Percentiles rank a stretch among this genome's conserved stretches.
These are phyloP conservation scores for Uronychia binucleata DNA, from an alignment of 73 alveolate genomes.

Conservation along the genomic window DNA sequence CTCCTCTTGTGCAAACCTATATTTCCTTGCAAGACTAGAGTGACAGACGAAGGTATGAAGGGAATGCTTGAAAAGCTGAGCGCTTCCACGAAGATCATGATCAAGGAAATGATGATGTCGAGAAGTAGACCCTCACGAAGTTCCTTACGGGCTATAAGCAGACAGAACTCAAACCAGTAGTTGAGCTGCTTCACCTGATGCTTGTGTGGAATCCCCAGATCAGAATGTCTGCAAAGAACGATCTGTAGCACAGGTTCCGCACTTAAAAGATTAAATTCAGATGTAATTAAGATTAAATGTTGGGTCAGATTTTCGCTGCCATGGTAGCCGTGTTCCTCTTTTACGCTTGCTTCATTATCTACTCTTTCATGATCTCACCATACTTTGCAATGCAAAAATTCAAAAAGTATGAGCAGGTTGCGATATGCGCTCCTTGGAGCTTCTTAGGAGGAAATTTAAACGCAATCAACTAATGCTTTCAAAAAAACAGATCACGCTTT, in stretches of 20 bases:
- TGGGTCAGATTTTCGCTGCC: no score
- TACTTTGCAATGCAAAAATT: no score
- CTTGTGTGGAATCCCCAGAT: slow-evolving; percentile 77
- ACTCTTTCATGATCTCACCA: no score
- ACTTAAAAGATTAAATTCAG: not conserved
- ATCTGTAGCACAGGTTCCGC: slow-evolving; percentile 65
- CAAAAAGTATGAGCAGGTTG: no score
- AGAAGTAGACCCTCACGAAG: slow-evolving; percentile 25
- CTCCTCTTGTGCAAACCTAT: slow-evolving; percentile 57
- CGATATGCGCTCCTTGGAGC: no score
- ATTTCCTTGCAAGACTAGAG: slow-evolving; percentile 75
- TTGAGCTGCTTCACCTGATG: slow-evolving; percentile 62
- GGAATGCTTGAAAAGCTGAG: slow-evolving; percentile 31
- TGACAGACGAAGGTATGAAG: slow-evolving; percentile 16
- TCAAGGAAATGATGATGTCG: slow-evolving; percentile 52
- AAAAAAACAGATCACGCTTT: no score
- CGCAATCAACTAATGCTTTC: no score
- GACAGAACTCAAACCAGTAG: slow-evolving; percentile 29
- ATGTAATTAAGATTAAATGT: no score
- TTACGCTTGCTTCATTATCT: no score
- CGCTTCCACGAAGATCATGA: slow-evolving; percentile 16
- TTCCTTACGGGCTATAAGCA: slow-evolving; percentile 30
- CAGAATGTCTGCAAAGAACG: slow-evolving; percentile 73
- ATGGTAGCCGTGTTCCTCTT: no score
- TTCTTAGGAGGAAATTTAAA: no score